These are phyloP conservation scores for Scedosporium minutisporum DNA, from an alignment of 2,329 filamentous ascomycete species.

Conservation along the genomic window DNA sequence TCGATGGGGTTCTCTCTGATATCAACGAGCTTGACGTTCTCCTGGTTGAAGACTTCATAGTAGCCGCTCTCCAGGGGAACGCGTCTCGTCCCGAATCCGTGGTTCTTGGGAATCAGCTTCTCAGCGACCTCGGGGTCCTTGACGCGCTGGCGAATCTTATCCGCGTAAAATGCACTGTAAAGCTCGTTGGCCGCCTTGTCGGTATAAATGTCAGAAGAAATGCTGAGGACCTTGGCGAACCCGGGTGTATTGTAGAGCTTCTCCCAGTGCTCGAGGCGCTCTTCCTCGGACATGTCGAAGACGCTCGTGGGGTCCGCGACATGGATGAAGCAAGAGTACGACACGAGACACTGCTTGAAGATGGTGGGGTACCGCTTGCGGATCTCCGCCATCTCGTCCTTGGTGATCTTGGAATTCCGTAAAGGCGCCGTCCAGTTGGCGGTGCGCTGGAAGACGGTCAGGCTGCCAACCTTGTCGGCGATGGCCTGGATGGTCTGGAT, in stretches of 20 bases:
- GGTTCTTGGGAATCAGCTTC: slow-evolving; percentile 50
- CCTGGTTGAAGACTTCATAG: slow-evolving; percentile 51
- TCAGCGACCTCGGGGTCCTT: slow-evolving; percentile 46
- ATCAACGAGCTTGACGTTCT: slow-evolving; percentile 52
- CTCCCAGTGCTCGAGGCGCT: slow-evolving; percentile 16
- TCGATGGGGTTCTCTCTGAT: slow-evolving; percentile 39
- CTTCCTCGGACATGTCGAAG: slow-evolving; percentile 25
- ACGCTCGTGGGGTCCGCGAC: slow-evolving; percentile 37
- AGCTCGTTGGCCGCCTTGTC: slow-evolving; percentile 17
- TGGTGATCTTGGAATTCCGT: slow-evolving; percentile 45
- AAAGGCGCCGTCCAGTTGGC: slow-evolving; percentile 57
- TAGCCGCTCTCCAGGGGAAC: slow-evolving; percentile 57
- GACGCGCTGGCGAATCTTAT: slow-evolving; percentile 44
- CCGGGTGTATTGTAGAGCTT: slow-evolving; percentile 25
- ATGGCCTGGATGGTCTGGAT: slow-evolving; percentile 47
- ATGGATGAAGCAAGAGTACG: slow-evolving; percentile 43
- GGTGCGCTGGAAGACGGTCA: slow-evolving; percentile 57
- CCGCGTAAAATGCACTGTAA: slow-evolving; percentile 29
- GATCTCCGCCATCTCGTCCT: slow-evolving; percentile 38
- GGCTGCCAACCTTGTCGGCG: slow-evolving; percentile 33
- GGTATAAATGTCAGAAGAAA: slow-evolving; percentile 14
- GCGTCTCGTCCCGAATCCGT: slow-evolving; percentile 52
- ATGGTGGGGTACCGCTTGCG: slow-evolving; percentile 17
- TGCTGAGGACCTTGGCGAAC: slow-evolving; percentile 22
- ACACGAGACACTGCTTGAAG: slow-evolving; percentile 51